Conservation (phyloP, 257 asterid genomes). For the Jacaranda copaia region DNA sequence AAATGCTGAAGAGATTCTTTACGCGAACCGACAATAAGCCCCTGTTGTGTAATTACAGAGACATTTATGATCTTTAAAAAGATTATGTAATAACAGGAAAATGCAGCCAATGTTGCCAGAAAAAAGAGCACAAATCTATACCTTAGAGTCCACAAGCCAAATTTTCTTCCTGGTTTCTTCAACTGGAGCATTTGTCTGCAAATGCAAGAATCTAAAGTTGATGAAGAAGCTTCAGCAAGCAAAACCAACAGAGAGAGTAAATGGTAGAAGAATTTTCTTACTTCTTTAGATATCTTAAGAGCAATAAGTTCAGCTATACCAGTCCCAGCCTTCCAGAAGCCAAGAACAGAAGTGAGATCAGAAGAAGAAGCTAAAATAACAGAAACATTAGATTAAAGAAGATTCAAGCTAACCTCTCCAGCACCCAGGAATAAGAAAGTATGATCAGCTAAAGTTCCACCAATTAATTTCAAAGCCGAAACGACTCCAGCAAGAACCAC, state of each 20-base stretch:
- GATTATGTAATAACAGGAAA: slow-evolving; percentile 3
- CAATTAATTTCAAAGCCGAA: slow-evolving; percentile 68
- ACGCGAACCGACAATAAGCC: slow-evolving; percentile 78
- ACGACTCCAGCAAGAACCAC: slow-evolving; percentile 89
- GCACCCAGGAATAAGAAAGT: slow-evolving; percentile 97
- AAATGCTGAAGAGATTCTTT: slow-evolving; percentile 90
- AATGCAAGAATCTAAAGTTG: slow-evolving; percentile 31
- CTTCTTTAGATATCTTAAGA: slow-evolving; percentile 79
- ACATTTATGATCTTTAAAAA: slow-evolving; percentile 27
- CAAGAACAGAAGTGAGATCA: slow-evolving; percentile 38
- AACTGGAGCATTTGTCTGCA: slow-evolving; percentile 62
- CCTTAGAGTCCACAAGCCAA: slow-evolving; percentile 97
- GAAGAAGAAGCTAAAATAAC: slow-evolving; percentile 27
- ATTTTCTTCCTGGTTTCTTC: slow-evolving; percentile 86
- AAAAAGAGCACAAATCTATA: slow-evolving; percentile 26
- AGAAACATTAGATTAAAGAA: too few species aligned
- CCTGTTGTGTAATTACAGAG: slow-evolving; percentile 50
- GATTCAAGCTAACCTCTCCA: slow-evolving; percentile 71
- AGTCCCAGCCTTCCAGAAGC: slow-evolving; percentile 82
- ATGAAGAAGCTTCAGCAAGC: slow-evolving; percentile 17
- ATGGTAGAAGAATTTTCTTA: slow-evolving; percentile 35
- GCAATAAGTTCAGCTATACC: slow-evolving; percentile 98
- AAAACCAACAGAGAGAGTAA: slow-evolving; percentile 18
- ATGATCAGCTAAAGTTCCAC: slow-evolving; percentile 82
- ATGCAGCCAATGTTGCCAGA: slow-evolving; percentile 8